Conservation (phyloP, 169 alveolate species). For the Plasmodium cynomolgi region DNA sequence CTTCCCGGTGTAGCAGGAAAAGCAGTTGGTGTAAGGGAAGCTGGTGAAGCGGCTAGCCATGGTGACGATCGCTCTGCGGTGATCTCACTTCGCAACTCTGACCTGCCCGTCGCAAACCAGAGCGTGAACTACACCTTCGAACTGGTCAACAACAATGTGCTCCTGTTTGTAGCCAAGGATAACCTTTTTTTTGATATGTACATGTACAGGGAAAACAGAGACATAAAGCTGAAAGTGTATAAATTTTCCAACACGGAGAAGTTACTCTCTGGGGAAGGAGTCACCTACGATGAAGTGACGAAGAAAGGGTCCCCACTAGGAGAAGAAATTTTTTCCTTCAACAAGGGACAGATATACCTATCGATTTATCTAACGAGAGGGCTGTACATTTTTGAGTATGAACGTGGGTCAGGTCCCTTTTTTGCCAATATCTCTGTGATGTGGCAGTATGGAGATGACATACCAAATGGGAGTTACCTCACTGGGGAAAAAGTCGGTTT, state of each 20-base stretch:
- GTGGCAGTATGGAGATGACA: not conserved
- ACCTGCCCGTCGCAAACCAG: slow-evolving; percentile 1
- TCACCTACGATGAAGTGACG: slow-evolving; percentile 11
- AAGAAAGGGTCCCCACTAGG: not conserved
- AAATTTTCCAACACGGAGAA: not conserved
- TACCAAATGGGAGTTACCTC: not conserved
- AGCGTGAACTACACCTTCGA: not conserved
- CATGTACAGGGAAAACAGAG: not conserved
- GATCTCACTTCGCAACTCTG: not conserved
- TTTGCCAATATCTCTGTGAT: slow-evolving; percentile 7
- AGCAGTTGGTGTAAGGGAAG: not conserved
- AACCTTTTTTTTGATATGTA: slow-evolving; percentile 18
- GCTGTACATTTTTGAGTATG: slow-evolving; percentile 35
- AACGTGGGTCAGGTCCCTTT: not conserved
- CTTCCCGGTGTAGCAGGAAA: not conserved
- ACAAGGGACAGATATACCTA: slow-evolving; percentile 8
- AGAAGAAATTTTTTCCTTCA: not conserved
- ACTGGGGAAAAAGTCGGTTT: not conserved
- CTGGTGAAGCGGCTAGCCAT: not conserved
- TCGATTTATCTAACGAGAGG: slow-evolving; percentile 31
- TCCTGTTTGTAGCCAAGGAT: not conserved
- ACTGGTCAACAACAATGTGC: not conserved
- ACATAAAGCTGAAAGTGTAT: slow-evolving; percentile 8
- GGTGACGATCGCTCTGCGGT: not conserved
- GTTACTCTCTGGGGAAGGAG: not conserved